Evolutionary conservation across 805 yeast genomes (phyloP).

Genomic region (Wickerhamomyces rabaulensis): DNA sequence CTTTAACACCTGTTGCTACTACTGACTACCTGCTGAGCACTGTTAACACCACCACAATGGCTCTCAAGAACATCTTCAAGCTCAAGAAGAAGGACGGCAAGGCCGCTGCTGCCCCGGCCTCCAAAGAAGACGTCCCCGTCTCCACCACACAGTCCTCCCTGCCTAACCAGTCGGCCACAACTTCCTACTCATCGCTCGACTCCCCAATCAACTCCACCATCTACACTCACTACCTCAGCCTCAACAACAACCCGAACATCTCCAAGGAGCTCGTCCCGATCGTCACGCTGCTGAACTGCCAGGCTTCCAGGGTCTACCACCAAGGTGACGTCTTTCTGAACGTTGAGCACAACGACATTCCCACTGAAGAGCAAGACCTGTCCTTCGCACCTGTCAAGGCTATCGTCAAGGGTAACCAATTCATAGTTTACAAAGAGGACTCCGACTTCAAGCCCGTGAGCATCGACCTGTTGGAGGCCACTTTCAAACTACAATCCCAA

Average conservation of each 20-base stretch:
- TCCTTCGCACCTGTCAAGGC: constrained; percentile 11
- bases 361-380: constrained; percentile 26
- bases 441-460: constrained; percentile 40
- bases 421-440: constrained; percentile 38
- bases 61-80: constrained; percentile 12
- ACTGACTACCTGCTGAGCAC: no score
- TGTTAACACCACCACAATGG: not conserved
- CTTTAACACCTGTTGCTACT: no score
- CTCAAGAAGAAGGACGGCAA: constrained; percentile 2
- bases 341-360: constrained; percentile 11
- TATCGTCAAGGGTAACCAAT: constrained; percentile 46
- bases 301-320: constrained; percentile 56
- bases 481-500: constrained; percentile 3
- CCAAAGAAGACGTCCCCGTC: not conserved
- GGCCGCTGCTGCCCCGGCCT: not conserved
- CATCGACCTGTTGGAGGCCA: constrained; percentile 17
- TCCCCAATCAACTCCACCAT: constrained; percentile 2
- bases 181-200: not conserved
- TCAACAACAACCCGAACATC: constrained; percentile 13
- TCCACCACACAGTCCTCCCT: not conserved
- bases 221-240: constrained; percentile 9
- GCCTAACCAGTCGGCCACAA: not conserved
- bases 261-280: constrained; percentile 71
- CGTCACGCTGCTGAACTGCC: constrained; percentile 64
- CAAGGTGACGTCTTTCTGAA: constrained; percentile 40